phyloP scores from a whole-genome alignment of 2,329 filamentous ascomycete genomes.

The Talaromyces verruculosus region DNA sequence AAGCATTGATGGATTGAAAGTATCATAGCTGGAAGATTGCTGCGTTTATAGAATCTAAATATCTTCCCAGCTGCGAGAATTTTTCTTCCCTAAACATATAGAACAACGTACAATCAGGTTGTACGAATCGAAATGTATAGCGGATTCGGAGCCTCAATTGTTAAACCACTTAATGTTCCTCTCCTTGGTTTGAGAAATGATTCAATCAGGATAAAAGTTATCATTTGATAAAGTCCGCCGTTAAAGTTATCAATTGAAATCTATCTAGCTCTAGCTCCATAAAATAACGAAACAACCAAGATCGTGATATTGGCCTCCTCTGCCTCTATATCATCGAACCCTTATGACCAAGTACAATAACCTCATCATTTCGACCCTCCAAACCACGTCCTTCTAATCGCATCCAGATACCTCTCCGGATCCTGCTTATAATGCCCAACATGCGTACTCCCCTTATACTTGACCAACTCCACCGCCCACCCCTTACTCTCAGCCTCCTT shows the following conservation, averaged over 20 bases:
- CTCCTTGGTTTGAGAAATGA: not conserved
- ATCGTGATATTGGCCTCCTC: not conserved
- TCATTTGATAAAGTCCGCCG: not conserved
- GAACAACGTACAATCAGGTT: not conserved
- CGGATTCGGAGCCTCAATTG: not conserved
- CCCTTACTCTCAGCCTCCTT: slow-evolving; percentile 9
- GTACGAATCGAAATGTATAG: not conserved
- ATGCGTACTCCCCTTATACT: slow-evolving; percentile 8
- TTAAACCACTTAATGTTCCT: not conserved
- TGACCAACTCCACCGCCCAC: slow-evolving; percentile 1
- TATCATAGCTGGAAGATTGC: not conserved
- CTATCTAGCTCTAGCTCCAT: not conserved
- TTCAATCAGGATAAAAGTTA: not conserved
- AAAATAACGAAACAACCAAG: not conserved
- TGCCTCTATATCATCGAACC: not conserved
- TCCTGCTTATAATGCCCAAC: slow-evolving; percentile 11
- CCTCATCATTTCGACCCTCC: not conserved
- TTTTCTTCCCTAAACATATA: not conserved
- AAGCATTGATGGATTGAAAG: not conserved
- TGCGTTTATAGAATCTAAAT: not conserved
- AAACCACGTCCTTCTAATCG: slow-evolving; percentile 7
- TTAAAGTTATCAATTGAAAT: not conserved
- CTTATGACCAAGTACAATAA: not conserved
- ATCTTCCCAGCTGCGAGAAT: not conserved
- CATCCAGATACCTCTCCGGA: slow-evolving; percentile 1